These are phyloP conservation scores for Phytophthora palmivora DNA, from an alignment of 352 stramenopile species.

Conservation along the genomic window DNA sequence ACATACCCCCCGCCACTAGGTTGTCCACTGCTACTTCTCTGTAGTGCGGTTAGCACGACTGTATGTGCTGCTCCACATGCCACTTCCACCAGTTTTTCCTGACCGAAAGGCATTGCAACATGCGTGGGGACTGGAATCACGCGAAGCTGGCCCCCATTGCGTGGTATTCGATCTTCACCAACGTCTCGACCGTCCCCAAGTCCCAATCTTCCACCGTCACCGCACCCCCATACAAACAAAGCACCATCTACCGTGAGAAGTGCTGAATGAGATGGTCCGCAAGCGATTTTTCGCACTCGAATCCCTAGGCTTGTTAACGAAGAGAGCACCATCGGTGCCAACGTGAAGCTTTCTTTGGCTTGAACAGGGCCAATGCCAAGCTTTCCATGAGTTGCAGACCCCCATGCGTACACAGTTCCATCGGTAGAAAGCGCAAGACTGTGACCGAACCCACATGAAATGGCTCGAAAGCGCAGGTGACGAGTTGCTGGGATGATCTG, in stretches of 20 bases:
- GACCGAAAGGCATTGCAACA: conserved; percentile 45
- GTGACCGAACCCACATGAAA: conserved; percentile 75
- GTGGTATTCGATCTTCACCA: conserved; percentile 67
- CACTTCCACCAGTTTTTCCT: conserved; percentile 67
- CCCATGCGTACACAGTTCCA: conserved; percentile 79
- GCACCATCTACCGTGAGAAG: conserved; percentile 60
- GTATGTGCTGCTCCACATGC: conserved; percentile 76
- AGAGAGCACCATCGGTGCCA: conserved; percentile 54
- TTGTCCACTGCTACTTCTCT: conserved; percentile 10
- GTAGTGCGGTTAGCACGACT: conserved; percentile 49
- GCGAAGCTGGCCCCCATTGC: conserved; percentile 55
- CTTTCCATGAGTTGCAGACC: conserved; percentile 75
- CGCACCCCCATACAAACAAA: conserved; percentile 79
- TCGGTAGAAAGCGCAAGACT: conserved; percentile 69
- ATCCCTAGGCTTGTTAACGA: conserved; percentile 33
- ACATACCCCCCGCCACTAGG: conserved; percentile 42
- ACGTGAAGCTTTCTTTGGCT: conserved; percentile 68
- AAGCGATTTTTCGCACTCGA: conserved; percentile 72
- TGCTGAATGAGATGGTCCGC: conserved; percentile 79
- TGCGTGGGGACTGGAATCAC: conserved; percentile 50
- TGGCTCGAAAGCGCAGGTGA: conserved; percentile 55
- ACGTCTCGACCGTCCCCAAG: conserved; percentile 70
- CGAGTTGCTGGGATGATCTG: conserved; percentile 52
- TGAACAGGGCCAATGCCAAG: conserved; percentile 60
- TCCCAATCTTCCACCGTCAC: conserved; percentile 74